Percentiles rank a stretch among this genome's conserved stretches.
Conservation (phyloP, 495 filamentous ascomycete genomes). For the Xylaria flabelliformis region DNA sequence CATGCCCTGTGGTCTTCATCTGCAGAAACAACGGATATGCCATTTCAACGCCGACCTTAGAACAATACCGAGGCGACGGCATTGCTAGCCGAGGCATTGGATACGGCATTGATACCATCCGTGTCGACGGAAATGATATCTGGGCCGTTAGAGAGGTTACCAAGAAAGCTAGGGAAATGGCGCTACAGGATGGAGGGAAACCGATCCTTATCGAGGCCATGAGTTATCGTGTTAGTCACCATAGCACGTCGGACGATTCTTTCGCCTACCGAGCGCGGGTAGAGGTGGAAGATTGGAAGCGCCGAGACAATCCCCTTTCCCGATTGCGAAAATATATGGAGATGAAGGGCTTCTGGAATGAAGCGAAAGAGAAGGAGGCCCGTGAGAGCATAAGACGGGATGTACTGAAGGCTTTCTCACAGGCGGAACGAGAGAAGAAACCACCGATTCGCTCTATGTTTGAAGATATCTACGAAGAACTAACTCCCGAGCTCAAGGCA, state of each 20-base stretch:
- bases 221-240: conserved; percentile 96
- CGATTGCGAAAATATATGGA: conserved; percentile 93
- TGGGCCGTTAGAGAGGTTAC: conserved; percentile 90
- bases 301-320: conserved; percentile 92
- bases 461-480: conserved; percentile 83
- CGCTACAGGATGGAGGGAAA: conserved; percentile 76
- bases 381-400: conserved; percentile 71
- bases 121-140: conserved; percentile 97
- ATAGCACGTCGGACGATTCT: conserved; percentile 96
- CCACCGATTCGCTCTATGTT: conserved; percentile 80
- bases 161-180: conserved; percentile 75
- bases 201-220: conserved; percentile 94
- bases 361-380: conserved; percentile 77
- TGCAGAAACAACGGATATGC: conserved; percentile 98
- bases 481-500: conserved; percentile 78
- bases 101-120: conserved; percentile 96
- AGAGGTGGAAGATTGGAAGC: conserved; percentile 98
- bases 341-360: conserved; percentile 79
- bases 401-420: conserved; percentile 81
- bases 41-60: conserved; percentile 91
- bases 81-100: conserved; percentile 94
- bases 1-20: conserved; percentile 90
- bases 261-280: conserved; percentile 94
- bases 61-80: conserved; percentile 96
- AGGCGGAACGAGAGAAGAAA: conserved; percentile 90